Percentiles rank a stretch among this genome's conserved stretches.
Evolutionary conservation across 148 eudicot genomes (phyloP).

Genomic region (Mesembryanthemum crystallinum): DNA sequence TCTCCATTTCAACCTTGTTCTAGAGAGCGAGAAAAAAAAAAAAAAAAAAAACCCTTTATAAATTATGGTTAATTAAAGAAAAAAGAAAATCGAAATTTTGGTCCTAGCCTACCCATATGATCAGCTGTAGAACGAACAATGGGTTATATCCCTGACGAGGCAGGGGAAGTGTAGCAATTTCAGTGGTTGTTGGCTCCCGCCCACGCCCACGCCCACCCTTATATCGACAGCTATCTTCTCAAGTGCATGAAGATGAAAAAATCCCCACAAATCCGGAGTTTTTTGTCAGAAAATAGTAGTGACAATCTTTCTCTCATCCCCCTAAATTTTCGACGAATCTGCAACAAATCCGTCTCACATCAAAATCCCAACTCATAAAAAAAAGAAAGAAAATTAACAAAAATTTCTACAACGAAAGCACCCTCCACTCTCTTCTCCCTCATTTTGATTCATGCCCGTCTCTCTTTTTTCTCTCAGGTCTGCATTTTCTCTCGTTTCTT

Average conservation of each 20-base stretch:
- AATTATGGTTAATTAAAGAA: too few relatives aligned
- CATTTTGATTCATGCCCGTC: not conserved
- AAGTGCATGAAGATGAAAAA: not conserved
- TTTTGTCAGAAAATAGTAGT: constrained; percentile 1
- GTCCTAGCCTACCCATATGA: too few relatives aligned
- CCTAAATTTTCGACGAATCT: constrained; percentile 25
- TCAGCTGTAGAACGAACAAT: too few relatives aligned
- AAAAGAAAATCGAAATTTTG: too few relatives aligned
- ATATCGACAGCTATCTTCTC: not conserved
- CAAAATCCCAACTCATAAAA: not conserved
- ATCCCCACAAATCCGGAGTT: not conserved
- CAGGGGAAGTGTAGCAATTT: too few relatives aligned
- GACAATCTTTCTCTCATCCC: not conserved
- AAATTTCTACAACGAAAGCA: not conserved
- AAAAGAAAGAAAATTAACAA: not conserved
- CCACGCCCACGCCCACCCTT: too few relatives aligned
- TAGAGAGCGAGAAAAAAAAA: too few relatives aligned
- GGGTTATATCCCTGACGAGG: too few relatives aligned
- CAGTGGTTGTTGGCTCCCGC: too few relatives aligned
- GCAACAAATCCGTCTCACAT: constrained; percentile 17
- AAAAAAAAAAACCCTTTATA: too few relatives aligned
- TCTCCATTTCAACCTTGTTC: too few relatives aligned
- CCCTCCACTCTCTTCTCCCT: not conserved
- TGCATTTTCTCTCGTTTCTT: not conserved
- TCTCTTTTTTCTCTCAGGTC: constrained; percentile 5